phyloP scores from a whole-genome alignment of 2,329 filamentous ascomycete species.

The Ophiobolus disseminans region DNA sequence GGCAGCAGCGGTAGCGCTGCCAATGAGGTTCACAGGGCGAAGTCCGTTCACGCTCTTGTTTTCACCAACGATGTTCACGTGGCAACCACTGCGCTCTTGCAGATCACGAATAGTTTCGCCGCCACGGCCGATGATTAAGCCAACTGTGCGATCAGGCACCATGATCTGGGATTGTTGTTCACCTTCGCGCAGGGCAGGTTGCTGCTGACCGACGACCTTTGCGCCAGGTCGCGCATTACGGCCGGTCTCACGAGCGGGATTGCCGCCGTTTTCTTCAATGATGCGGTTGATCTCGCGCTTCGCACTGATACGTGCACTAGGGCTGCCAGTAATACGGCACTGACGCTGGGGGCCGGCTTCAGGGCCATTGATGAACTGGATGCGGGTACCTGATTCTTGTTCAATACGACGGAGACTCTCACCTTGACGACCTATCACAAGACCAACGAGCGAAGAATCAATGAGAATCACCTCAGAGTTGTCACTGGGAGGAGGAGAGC shows the following conservation, averaged over 20 bases:
- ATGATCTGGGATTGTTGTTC: constrained; percentile 92
- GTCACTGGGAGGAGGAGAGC: constrained; percentile 70
- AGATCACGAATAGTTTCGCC: constrained; percentile 92
- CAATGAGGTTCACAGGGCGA: constrained; percentile 88
- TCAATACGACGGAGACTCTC: constrained; percentile 89
- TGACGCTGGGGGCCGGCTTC: constrained; percentile 77
- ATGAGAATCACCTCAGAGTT: constrained; percentile 84
- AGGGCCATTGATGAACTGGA: constrained; percentile 83
- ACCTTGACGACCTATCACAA: constrained; percentile 89
- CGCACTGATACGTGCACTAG: constrained; percentile 75
- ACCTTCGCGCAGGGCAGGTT: constrained; percentile 70
- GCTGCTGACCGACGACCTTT: constrained; percentile 44
- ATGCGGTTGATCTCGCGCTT: constrained; percentile 85
- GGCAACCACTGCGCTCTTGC: constrained; percentile 90
- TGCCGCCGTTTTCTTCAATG: constrained; percentile 81
- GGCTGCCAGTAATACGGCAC: constrained; percentile 82
- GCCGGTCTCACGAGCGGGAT: constrained; percentile 49
- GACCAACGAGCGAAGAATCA: constrained; percentile 83
- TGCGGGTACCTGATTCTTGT: constrained; percentile 78
- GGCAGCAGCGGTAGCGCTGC: constrained; percentile 74
- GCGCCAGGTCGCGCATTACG: constrained; percentile 51
- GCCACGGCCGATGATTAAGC: constrained; percentile 90
- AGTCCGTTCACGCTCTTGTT: constrained; percentile 91
- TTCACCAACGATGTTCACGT: constrained; percentile 93
- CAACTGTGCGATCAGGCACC: constrained; percentile 92